Base-by-base conservation (phyloP, 2,329 filamentous ascomycete genomes). In the Zasmidium citrigriseum region DNA sequence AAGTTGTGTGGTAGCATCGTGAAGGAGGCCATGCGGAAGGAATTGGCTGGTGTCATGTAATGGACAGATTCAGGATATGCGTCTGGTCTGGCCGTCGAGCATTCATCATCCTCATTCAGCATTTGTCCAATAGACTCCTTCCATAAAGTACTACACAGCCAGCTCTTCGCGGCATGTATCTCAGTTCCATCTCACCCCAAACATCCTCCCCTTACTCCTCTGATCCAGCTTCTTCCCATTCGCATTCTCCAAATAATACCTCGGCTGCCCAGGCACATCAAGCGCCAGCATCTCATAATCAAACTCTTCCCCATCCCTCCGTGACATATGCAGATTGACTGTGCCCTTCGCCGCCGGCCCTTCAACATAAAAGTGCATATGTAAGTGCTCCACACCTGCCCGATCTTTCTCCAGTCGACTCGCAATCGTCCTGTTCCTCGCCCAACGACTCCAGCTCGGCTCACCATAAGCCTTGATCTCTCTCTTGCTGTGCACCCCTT, bases 331-430 rank as follows among this genome's bases (percentile, higher is more conserved):
- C 54, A 96, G 78, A 64, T 86, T 82, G 5, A 91, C 92, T 0
- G 87, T 80, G 14, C 93, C 93, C 23, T 83, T 83, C 54, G 88
- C 89, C 29, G 84, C 78, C 2, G 90, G 88, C 0, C 93, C 93
- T 71, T 93, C 87, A 41, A 96, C 87, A 72, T 95, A 86, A 73
- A 97, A 97, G 66, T 91, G 87, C 83, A 97, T 91, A 63, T 86
- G 78, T 62, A 97, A 73, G 73, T 97, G 92, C 62, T 96, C 88
- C 20, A 86, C 87, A 3, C 93, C 93, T 61, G 86, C 82, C 11
- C 82, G 78, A 70, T 97, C 93, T 5, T 83, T 91, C 61, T 85
- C 85, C 21, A 85, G 18, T 18, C 68, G 60, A 48, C 64, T 67
- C 67, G 82, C 80, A 64, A 87, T 81, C 20, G 79, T 80, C 58